Evolutionary conservation across 306 rosid species (phyloP), one percentile per base, ranked within the genome.

Genomic region (Luffa aegyptiaca): DNA sequence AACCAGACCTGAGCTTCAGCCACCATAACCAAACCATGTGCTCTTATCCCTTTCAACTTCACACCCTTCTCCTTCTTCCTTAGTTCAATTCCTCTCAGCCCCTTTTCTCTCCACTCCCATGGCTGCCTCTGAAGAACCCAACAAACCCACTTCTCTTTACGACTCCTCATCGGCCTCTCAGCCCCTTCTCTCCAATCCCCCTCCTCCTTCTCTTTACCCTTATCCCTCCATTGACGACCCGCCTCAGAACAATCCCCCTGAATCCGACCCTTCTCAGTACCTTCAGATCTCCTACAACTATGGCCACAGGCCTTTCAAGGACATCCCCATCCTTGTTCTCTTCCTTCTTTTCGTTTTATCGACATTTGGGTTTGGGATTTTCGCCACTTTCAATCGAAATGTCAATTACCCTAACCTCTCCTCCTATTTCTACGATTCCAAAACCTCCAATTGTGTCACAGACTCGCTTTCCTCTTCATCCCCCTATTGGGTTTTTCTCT

Each of bases 311-410:
- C 75, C 86, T 37, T 87, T 90, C 86, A 91, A 86, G 83, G 98
- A 95, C 90, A 41, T 92, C 3, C 81, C 97, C 61, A 88, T 95
- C 80, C 88, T 91, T 12, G 39, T 95, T 79, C 84, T 95, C 77
- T 92, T 91, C 83, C 83, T 91, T 51, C 79, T 95, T 83, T 75
- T 95, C 76, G 62, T 84, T 46, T 80, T 95, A 77, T 88, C 83
- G 78, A 89, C 97, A 35, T 92, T 91, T 80, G 92, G 81, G 16
- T 82, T 88, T 42, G 98, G 98, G 21, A 88, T 95, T 84, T 95
- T 92, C 82, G 73, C 92, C 45, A 5, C 92, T 86, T 79, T 88
- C 84, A 84, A 92, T 45, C 82, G 93, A 8, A 95, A 95, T 79
- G 1, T 82, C 82, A 36, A 66, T 82, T 89, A 76, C 85, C 41